Base-by-base conservation (phyloP, 345 rosid genomes). In the Rhodamnia rubescens region DNA sequence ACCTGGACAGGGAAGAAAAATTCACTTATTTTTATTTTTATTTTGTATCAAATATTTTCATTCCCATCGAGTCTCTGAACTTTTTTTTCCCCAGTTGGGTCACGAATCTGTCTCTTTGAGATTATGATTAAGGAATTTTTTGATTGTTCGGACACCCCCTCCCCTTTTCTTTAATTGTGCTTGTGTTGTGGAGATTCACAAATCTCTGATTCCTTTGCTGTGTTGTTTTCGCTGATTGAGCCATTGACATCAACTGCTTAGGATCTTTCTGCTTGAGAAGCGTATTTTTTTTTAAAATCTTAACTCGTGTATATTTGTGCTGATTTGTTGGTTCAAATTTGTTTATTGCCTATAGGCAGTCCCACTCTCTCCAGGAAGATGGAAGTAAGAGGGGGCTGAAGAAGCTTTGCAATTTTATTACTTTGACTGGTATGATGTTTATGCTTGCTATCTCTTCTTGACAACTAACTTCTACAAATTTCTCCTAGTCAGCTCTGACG, bases 361-460 rank as follows among this genome's bases (percentile, higher is more conserved):
- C 58, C 58, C 51, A 40, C 56, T 84, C 53, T 81, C 84, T 24
- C 3, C 15, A 36, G 85, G 74, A 69, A 87, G 85, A 95, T 97
- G 99, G 98, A 96, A 87, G 93, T 92, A 85, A 91, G 53, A 40
- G 99, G 94, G 85, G 99, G 97, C 91, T 94, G 88, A 92, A 57
- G 44, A 86, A 88, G 90, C 53, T 84, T 82, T 82, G 42, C 36
- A 11, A 83, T 84, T 87, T 91, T 86, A 89, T 89, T 90, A 92
- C 90, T 90, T 91, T 90, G 85, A 85, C 81, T 84, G 94, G 98
- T 96, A 92, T 40, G 87, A 26, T 32, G 22, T 40, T 85, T 52
- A 52, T 14, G 2, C 47, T 22, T 40, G 57, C 53, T 64, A 15
- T 52, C 20, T 61, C 26, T 51, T 53, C 16, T 75, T 58, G 26